These are phyloP conservation scores for Talaromyces verruculosus DNA, from an alignment of 2,329 filamentous ascomycete species.

Conservation along the genomic window DNA sequence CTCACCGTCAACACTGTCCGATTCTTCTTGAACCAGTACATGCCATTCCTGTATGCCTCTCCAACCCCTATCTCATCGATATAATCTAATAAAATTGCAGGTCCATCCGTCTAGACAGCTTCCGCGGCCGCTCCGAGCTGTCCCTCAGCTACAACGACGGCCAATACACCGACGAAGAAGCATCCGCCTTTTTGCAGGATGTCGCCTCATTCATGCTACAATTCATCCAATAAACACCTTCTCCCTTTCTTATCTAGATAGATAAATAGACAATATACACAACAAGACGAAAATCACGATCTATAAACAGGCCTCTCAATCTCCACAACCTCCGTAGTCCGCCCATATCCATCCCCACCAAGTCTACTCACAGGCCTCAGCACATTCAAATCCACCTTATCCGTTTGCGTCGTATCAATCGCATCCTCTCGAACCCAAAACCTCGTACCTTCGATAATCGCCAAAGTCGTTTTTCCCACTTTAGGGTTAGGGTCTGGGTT, in stretches of 20 bases:
- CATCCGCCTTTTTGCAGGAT: constrained; percentile 3
- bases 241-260: neutral
- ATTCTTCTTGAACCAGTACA: constrained; percentile 17
- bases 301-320: constrained; percentile 53
- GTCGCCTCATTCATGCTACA: constrained; percentile 6
- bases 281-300: neutral
- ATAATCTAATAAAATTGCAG: neutral
- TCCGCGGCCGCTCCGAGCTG: constrained; percentile 10
- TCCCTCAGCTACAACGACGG: constrained; percentile 18
- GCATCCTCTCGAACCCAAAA: constrained; percentile 93
- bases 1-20: constrained; percentile 9
- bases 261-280: neutral
- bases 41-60: constrained; percentile 15
- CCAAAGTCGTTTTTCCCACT: constrained; percentile 66
- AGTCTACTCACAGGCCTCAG: constrained; percentile 74
- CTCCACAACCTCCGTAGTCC: constrained; percentile 69
- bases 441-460: constrained; percentile 75
- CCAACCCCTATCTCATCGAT: too few species aligned
- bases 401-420: constrained; percentile 68
- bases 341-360: constrained; percentile 82
- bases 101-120: constrained; percentile 18
- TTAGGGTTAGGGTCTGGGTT: constrained; percentile 53
- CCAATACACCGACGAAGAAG: constrained; percentile 14
- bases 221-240: constrained; percentile 5
- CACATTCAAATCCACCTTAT: constrained; percentile 71